Evolutionary conservation across 1,284 basidiomycete species (phyloP).

Genomic region (Pyrrhoderma lamaoense): DNA sequence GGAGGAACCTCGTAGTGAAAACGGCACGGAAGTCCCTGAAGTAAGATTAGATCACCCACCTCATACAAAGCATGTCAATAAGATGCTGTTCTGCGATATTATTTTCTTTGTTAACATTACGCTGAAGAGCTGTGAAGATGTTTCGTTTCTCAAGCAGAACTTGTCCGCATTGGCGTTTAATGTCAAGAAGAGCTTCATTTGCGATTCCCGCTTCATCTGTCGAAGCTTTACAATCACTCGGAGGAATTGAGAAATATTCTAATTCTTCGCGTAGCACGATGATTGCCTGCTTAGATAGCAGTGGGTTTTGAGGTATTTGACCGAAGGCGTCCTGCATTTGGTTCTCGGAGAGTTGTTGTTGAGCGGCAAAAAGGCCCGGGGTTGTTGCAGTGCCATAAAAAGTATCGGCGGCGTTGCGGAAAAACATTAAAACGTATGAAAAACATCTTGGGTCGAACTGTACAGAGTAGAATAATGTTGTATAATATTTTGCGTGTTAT

Average conservation of each 20-base stretch:
- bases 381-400: slow-evolving; percentile 84
- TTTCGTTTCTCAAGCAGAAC: slow-evolving; percentile 84
- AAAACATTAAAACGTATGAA: slow-evolving; percentile 88
- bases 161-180: slow-evolving; percentile 81
- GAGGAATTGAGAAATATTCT: slow-evolving; percentile 95
- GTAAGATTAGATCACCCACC: slow-evolving; percentile 41
- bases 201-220: slow-evolving; percentile 77
- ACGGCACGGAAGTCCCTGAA: slow-evolving; percentile 1
- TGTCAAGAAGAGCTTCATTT: slow-evolving; percentile 64
- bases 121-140: slow-evolving; percentile 96
- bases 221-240: slow-evolving; percentile 50
- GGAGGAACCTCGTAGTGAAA: too few relatives aligned
- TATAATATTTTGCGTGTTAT: not conserved
- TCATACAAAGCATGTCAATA: slow-evolving; percentile 99
- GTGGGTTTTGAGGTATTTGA: slow-evolving; percentile 52
- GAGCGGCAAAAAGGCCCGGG: slow-evolving; percentile 72
- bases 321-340: slow-evolving; percentile 44
- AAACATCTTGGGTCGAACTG: slow-evolving; percentile 98
- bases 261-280: slow-evolving; percentile 97
- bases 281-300: slow-evolving; percentile 95
- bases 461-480: not conserved
- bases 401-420: slow-evolving; percentile 76
- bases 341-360: slow-evolving; percentile 68
- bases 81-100: slow-evolving; percentile 98
- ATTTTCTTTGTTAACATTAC: slow-evolving; percentile 99